Percentiles rank a stretch among this genome's conserved stretches.
Evolutionary conservation across 352 stramenopile species (phyloP).

Genomic region (Globisporangium viniferum): DNA sequence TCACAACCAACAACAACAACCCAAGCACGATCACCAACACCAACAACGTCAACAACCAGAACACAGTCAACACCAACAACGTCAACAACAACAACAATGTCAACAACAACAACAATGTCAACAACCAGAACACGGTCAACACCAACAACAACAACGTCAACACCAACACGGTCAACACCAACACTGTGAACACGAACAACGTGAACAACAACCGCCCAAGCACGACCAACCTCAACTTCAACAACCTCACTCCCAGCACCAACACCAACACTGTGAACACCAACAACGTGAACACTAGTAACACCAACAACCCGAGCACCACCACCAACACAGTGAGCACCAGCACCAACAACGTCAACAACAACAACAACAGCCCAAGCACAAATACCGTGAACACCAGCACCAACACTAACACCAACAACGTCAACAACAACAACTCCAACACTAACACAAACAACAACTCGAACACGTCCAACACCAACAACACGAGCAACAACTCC

Average conservation of each 20-base stretch:
- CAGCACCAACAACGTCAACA: too few species aligned
- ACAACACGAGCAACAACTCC: too few species aligned
- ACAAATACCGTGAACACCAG: too few species aligned
- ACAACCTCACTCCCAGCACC: neutral
- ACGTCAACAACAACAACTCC: too few species aligned
- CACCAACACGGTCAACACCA: too few species aligned
- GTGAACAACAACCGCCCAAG: neutral
- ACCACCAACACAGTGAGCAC: too few species aligned
- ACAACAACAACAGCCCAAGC: too few species aligned
- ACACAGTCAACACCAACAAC: neutral
- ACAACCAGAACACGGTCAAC: neutral
- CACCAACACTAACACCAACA: too few species aligned
- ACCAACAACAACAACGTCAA: neutral
- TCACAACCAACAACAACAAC: too few species aligned
- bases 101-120: neutral
- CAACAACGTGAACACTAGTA: neutral
- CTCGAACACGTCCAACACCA: too few species aligned
- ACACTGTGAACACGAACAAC: neutral
- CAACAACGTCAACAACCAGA: neutral
- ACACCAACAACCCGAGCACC: neutral
- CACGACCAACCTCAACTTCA: neutral
- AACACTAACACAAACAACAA: too few species aligned
- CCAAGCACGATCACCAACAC: too few species aligned
- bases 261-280: neutral
- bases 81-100: neutral